Base-by-base conservation (phyloP, 305 asterid species). In the Ajuga reptans region DNA sequence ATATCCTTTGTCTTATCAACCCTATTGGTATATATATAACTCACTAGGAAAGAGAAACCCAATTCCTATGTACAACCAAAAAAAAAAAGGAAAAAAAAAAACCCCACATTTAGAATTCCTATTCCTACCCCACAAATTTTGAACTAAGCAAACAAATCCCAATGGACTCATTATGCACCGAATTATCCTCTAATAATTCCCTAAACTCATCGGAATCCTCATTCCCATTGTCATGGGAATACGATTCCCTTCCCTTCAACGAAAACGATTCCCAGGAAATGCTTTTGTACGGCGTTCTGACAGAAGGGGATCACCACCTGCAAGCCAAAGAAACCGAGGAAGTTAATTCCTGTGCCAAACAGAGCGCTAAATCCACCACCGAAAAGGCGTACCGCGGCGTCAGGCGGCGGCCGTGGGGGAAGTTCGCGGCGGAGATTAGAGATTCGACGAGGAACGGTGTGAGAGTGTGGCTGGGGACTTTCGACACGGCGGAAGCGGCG, bases 221-320 rank as follows among this genome's bases (percentile, higher is more conserved):
- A 51, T 68, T 77, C 9, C 75, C 74, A 17, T 17, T 61, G 10
- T 47, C 59, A 10, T 68, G 78, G 80, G 77, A 71, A 18, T 80
- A 73, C 72, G 76, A 73, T 29, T 77, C 78, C 27, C 89, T 91
- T 1, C 96, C 96, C 16, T 91, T 91, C 69, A 80, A 91, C 77
- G 86, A 84, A 4, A 81, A 84, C 59, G 97, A 91, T 67, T 86
- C 97, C 10, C 82, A 86, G 46, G 95, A 91, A 68, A 91, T 89
- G 96, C 80, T 91, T 1, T 85, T 89, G 15, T 82, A 73, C 43
- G 88, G 87, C 12, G 80, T 89, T 7, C 34, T 91, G 8, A 59
- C 74, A 3, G 63, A 77, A 42, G 76, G 69, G 9, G 67, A 57
- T 31, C 71, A 29, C 1, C 71, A 29, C 1, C 62, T 24, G 12